Percentiles rank a stretch among this genome's conserved stretches.
phyloP scores from a whole-genome alignment of 352 stramenopile species.

The Globisporangium heterothallicum region DNA sequence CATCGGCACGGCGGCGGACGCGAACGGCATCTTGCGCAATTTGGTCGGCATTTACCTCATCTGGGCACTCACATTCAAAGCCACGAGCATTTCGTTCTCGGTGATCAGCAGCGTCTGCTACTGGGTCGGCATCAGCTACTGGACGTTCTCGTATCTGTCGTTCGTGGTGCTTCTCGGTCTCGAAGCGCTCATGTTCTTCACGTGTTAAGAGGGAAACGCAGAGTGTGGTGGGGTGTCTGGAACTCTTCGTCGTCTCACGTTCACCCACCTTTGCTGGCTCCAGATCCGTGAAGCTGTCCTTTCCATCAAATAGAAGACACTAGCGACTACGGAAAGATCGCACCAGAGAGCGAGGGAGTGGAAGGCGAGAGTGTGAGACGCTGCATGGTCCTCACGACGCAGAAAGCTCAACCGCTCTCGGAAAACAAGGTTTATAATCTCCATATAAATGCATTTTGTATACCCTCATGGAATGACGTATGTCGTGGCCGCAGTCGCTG shows the following conservation, averaged over 20 bases:
- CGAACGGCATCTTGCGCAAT: conserved; percentile 59
- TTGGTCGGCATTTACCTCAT: conserved; percentile 58
- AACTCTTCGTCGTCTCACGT: too few relatives aligned
- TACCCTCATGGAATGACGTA: too few relatives aligned
- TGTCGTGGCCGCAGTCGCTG: too few relatives aligned
- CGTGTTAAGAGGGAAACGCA: conserved; percentile 37
- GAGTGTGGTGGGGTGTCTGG: not conserved
- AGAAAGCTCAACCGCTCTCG: not conserved
- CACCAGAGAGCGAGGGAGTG: too few relatives aligned
- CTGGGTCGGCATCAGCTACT: conserved; percentile 51
- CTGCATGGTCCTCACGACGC: too few relatives aligned
- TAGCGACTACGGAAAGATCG: too few relatives aligned
- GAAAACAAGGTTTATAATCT: not conserved
- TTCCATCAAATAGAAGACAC: not conserved
- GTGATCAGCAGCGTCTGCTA: conserved; percentile 35
- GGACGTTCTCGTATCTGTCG: conserved; percentile 53
- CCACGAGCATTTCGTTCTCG: conserved; percentile 37
- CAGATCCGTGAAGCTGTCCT: not conserved
- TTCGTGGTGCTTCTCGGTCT: conserved; percentile 41
- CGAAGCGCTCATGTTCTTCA: conserved; percentile 76
- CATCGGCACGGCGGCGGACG: conserved; percentile 41
- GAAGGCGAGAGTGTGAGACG: too few relatives aligned
- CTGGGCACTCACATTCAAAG: conserved; percentile 68
- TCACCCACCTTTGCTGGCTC: not conserved
- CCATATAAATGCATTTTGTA: not conserved